Evolutionary conservation across 2,329 filamentous ascomycete species (phyloP).

Genomic region (Emericellopsis cladophorae): DNA sequence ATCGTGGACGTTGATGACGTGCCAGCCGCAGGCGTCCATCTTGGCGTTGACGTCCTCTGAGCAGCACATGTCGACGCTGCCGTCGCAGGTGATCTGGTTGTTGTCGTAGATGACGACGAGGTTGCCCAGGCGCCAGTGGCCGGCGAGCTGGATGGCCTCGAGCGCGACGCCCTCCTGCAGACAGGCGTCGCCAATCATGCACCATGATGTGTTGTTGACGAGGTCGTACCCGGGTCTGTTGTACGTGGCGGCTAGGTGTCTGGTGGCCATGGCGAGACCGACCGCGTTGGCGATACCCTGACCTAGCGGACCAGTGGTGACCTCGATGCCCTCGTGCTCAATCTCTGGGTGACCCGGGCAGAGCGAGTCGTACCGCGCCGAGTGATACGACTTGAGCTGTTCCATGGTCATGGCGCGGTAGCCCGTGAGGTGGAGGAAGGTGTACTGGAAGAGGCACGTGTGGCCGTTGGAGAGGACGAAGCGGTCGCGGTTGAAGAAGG

Average conservation of each 20-base stretch:
- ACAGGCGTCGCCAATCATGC: constrained; percentile 45
- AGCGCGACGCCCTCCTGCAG: constrained; percentile 44
- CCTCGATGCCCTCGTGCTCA: constrained; percentile 42
- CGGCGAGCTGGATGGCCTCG: constrained; percentile 43
- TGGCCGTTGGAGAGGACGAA: constrained; percentile 52
- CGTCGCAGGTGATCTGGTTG: constrained; percentile 47
- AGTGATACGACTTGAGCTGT: constrained; percentile 41
- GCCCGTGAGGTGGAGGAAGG: constrained; percentile 37
- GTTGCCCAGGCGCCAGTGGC: constrained; percentile 42
- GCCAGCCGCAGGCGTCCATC: constrained; percentile 43
- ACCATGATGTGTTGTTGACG: constrained; percentile 38
- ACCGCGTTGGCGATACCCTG: constrained; percentile 50
- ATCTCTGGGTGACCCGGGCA: constrained; percentile 46
- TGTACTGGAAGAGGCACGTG: constrained; percentile 40
- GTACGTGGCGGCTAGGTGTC: constrained; percentile 39
- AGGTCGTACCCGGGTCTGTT: constrained; percentile 35
- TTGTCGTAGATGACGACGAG: constrained; percentile 47
- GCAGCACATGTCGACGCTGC: constrained; percentile 36
- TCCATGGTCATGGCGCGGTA: constrained; percentile 43
- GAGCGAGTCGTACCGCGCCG: constrained; percentile 28
- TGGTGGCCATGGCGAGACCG: constrained; percentile 43
- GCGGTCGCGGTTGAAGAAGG: constrained; percentile 48
- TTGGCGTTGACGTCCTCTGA: constrained; percentile 45
- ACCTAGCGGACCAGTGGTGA: constrained; percentile 46
- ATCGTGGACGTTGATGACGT: constrained; percentile 40